Conservation (phyloP, 495 filamentous ascomycete genomes). For the Tuber melanosporum region DNA sequence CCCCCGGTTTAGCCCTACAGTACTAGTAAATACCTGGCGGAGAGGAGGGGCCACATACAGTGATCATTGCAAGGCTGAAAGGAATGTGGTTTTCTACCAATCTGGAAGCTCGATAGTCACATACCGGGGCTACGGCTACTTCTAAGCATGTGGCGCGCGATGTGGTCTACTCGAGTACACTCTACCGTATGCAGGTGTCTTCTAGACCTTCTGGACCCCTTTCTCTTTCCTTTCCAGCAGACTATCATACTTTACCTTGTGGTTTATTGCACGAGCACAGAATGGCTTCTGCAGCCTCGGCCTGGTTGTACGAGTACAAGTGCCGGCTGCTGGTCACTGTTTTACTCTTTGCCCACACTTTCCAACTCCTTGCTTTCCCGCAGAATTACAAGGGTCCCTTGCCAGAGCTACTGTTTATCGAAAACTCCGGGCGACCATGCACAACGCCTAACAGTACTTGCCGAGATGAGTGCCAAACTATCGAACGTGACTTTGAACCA, state of each 20-base stretch:
- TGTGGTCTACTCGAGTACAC: not conserved
- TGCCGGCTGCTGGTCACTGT: constrained; percentile 33
- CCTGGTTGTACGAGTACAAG: constrained; percentile 15
- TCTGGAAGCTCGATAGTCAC: not conserved
- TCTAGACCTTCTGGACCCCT: not conserved
- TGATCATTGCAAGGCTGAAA: not conserved
- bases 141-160: not conserved
- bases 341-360: constrained; percentile 26
- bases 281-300: constrained; percentile 17
- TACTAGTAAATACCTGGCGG: not conserved
- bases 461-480: constrained; percentile 31
- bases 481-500: constrained; percentile 15
- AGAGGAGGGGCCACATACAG: not conserved
- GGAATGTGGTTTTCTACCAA: not conserved
- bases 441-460: constrained; percentile 26
- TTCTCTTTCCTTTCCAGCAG: not conserved
- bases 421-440: constrained; percentile 31
- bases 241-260: not conserved
- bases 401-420: constrained; percentile 37
- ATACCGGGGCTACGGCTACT: not conserved
- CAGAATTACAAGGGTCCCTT: constrained; percentile 21
- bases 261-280: not conserved
- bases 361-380: constrained; percentile 32
- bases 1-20: not conserved
- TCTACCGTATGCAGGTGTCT: not conserved